Conservation (phyloP, 2,329 filamentous ascomycete species). For the Tolypocladium capitatum region DNA sequence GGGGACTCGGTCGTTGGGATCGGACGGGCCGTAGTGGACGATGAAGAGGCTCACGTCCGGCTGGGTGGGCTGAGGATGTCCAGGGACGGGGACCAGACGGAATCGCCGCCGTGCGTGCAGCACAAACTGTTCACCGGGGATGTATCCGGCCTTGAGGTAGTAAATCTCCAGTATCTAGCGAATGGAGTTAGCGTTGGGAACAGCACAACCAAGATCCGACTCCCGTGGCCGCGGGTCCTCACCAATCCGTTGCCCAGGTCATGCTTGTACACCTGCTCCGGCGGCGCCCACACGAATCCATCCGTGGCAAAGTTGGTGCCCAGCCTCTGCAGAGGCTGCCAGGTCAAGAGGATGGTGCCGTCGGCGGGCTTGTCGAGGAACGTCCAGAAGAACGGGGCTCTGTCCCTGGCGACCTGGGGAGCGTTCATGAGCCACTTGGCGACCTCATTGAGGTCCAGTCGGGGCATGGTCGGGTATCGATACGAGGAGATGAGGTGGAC, state of each 20-base stretch:
- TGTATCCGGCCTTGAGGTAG: conserved; percentile 68
- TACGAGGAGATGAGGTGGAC: conserved; percentile 80
- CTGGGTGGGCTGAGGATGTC: conserved; percentile 54
- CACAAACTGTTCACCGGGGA: conserved; percentile 60
- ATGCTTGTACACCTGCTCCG: conserved; percentile 64
- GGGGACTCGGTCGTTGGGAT: conserved; percentile 60
- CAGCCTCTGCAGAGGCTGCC: conserved; percentile 67
- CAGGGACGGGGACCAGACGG: conserved; percentile 62
- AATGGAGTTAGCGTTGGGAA: background rate
- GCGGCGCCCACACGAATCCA: conserved; percentile 81
- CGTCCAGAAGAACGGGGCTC: conserved; percentile 83
- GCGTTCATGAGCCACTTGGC: conserved; percentile 74
- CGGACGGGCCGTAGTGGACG: conserved; percentile 73
- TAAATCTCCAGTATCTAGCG: conserved; percentile 75
- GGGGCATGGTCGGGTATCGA: conserved; percentile 61
- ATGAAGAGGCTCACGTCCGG: conserved; percentile 80
- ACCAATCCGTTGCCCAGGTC: conserved; percentile 52
- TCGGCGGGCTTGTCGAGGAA: conserved; percentile 74
- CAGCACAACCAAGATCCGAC: background rate
- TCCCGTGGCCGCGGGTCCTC: conserved; percentile 11
- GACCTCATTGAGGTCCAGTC: conserved; percentile 61
- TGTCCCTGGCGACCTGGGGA: conserved; percentile 72
- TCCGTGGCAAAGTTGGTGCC: conserved; percentile 73
- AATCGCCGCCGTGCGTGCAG: conserved; percentile 75
- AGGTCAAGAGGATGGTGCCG: conserved; percentile 71